A percentile compares a stretch with the other conserved stretches of the same genome.
Conservation (phyloP, 2,329 filamentous ascomycete genomes). For the Mariannaea sp. region DNA sequence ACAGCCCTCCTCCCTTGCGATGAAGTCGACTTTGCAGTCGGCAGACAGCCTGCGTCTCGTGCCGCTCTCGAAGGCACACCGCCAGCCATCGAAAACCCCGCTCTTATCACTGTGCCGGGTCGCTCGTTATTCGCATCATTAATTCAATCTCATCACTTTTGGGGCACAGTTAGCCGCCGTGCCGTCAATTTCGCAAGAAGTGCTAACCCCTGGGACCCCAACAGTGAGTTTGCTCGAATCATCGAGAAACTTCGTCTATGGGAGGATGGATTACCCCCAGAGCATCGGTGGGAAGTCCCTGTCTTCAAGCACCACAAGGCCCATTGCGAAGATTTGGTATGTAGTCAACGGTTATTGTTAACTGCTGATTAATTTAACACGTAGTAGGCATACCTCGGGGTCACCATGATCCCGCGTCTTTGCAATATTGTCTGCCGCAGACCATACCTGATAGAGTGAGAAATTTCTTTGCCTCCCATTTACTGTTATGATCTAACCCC, state of each 20-base stretch:
- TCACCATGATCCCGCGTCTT: constrained; percentile 60
- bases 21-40: constrained; percentile 56
- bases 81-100: constrained; percentile 53
- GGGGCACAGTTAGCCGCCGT: constrained; percentile 57
- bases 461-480: not conserved
- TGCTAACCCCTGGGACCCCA: constrained; percentile 51
- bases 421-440: constrained; percentile 62
- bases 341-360: constrained; percentile 16
- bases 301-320: constrained; percentile 52
- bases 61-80: constrained; percentile 60
- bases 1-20: constrained; percentile 58
- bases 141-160: constrained; percentile 60
- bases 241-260: constrained; percentile 51
- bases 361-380: constrained; percentile 11
- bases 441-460: constrained; percentile 58
- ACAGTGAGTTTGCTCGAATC: constrained; percentile 54
- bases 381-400: constrained; percentile 57
- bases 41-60: constrained; percentile 53
- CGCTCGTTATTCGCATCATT: constrained; percentile 60
- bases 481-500: constrained; percentile 6
- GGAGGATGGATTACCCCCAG: constrained; percentile 53
- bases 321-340: constrained; percentile 55
- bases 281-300: constrained; percentile 53
- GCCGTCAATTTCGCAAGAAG: constrained; percentile 52
- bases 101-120: constrained; percentile 48